Evolutionary conservation across 2,329 filamentous ascomycete species (phyloP).

Genomic region (Colletotrichum sp.): DNA sequence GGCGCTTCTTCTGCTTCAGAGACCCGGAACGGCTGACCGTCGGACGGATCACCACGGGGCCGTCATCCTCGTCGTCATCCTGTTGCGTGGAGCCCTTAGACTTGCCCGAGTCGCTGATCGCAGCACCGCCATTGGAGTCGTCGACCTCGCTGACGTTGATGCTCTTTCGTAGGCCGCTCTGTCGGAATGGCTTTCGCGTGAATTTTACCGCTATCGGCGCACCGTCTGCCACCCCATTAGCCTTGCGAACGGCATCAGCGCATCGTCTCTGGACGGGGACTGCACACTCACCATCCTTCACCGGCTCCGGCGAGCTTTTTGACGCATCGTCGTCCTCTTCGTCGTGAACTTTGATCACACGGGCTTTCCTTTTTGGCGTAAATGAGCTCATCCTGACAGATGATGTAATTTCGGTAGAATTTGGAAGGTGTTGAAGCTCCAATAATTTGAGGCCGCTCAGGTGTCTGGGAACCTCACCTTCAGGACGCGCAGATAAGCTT

Average conservation of each 20-base stretch:
- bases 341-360: slow-evolving; percentile 76
- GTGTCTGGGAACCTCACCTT: neutral
- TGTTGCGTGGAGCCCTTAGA: slow-evolving; percentile 24
- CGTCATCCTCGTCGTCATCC: slow-evolving; percentile 49
- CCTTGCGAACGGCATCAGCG: slow-evolving; percentile 29
- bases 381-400: slow-evolving; percentile 57
- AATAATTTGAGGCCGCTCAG: neutral
- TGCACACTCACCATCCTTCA: slow-evolving; percentile 42
- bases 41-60: slow-evolving; percentile 56
- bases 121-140: slow-evolving; percentile 16
- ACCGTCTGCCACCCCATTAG: slow-evolving; percentile 14
- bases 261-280: slow-evolving; percentile 14
- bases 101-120: neutral
- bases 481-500: slow-evolving; percentile 5
- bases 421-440: neutral
- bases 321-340: slow-evolving; percentile 57
- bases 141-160: slow-evolving; percentile 50
- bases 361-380: slow-evolving; percentile 69
- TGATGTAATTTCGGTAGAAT: neutral
- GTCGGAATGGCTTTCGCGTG: slow-evolving; percentile 58
- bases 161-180: slow-evolving; percentile 63
- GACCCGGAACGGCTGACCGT: slow-evolving; percentile 51
- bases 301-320: slow-evolving; percentile 24
- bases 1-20: slow-evolving; percentile 72
- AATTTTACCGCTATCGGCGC: slow-evolving; percentile 19